Percentiles rank a stretch among this genome's conserved stretches.
phyloP scores from a whole-genome alignment of 306 rosid genomes.

The Cicer pinnatifidum region DNA sequence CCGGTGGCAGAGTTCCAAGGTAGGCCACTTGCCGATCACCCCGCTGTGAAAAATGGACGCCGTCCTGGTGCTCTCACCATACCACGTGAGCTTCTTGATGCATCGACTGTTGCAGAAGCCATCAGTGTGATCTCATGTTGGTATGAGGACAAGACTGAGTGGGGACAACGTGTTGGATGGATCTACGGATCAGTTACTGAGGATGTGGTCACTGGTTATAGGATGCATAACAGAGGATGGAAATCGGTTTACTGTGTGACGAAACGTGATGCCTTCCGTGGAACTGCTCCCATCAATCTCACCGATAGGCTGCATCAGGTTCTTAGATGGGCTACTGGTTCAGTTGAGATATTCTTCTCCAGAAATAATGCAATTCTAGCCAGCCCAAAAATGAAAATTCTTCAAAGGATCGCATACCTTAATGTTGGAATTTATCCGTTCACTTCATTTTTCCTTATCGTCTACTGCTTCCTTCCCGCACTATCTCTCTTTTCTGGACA shows the following conservation, averaged over 20 bases:
- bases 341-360: slow-evolving; percentile 96
- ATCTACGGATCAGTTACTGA: slow-evolving; percentile 97
- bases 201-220: slow-evolving; percentile 95
- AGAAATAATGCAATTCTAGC: slow-evolving; percentile 91
- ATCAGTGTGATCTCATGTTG: slow-evolving; percentile 95
- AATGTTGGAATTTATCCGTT: slow-evolving; percentile 97
- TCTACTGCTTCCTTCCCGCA: slow-evolving; percentile 96
- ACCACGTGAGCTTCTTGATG: slow-evolving; percentile 90
- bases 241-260: slow-evolving; percentile 93
- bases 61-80: slow-evolving; percentile 85
- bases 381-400: slow-evolving; percentile 80
- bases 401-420: slow-evolving; percentile 89
- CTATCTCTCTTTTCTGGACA: slow-evolving; percentile 96
- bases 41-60: slow-evolving; percentile 92
- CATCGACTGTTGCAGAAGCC: slow-evolving; percentile 95
- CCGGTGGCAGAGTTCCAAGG: slow-evolving; percentile 97
- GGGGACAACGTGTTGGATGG: slow-evolving; percentile 99
- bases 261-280: slow-evolving; percentile 95
- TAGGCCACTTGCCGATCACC: slow-evolving; percentile 98
- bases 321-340: slow-evolving; percentile 97
- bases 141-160: slow-evolving; percentile 96
- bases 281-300: slow-evolving; percentile 95
- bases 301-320: slow-evolving; percentile 95
- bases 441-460: slow-evolving; percentile 90
- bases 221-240: slow-evolving; percentile 99